These are phyloP conservation scores for Leishmania arabica DNA, from an alignment of 208 protist species.

Conservation along the genomic window DNA sequence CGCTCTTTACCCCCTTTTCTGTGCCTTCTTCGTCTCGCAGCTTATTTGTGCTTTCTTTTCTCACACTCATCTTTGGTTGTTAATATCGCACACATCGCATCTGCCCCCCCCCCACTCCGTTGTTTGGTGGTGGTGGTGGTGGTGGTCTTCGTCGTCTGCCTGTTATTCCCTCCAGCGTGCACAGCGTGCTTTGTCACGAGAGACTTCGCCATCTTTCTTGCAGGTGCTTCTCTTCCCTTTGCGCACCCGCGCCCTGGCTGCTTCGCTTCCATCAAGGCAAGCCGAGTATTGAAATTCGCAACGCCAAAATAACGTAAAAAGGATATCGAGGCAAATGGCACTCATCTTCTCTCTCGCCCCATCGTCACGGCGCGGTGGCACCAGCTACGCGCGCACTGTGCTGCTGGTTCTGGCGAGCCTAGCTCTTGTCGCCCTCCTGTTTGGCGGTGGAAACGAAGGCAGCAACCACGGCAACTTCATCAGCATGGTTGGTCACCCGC, in stretches of 20 bases:
- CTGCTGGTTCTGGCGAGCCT: not conserved
- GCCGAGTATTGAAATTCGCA: not conserved
- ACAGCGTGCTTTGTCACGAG: not conserved
- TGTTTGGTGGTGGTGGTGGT: not conserved
- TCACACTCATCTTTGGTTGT: not conserved
- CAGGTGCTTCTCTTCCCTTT: not conserved
- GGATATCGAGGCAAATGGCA: not conserved
- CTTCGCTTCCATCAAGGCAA: not conserved
- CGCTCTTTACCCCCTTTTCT: not conserved
- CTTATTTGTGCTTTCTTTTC: not conserved
- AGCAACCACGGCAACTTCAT: not conserved
- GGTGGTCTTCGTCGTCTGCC: not conserved
- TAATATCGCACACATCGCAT: not conserved
- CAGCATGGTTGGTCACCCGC: not conserved
- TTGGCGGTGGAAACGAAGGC: not conserved
- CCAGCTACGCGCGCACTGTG: not conserved
- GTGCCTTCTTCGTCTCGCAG: not conserved
- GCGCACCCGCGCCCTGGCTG: not conserved
- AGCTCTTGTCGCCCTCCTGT: constrained; percentile 3
- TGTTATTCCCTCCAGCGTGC: not conserved
- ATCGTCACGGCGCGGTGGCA: not conserved
- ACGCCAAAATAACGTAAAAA: not conserved
- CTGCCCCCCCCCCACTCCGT: not conserved
- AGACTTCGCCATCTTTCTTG: not conserved
- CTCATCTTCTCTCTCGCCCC: not conserved